phyloP scores from a whole-genome alignment of 768 basidiomycete species.

The Candolleomyces aberdarensis region DNA sequence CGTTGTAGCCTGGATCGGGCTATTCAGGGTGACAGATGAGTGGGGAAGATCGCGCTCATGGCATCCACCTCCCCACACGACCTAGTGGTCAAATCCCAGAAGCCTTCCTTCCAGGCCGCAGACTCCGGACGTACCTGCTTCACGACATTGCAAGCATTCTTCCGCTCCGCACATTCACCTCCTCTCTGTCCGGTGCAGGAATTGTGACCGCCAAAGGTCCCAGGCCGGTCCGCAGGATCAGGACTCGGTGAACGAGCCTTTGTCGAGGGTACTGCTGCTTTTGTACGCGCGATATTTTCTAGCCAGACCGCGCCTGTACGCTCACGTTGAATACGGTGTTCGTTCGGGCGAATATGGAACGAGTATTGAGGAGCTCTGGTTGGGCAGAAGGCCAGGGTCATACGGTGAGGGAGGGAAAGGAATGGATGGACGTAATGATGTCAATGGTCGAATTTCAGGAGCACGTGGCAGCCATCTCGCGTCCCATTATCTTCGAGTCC shows the following conservation, averaged over 20 bases:
- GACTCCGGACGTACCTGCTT: constrained; percentile 61
- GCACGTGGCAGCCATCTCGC: not conserved
- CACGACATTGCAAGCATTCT: constrained; percentile 84
- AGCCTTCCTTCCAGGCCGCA: not conserved
- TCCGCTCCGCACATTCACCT: constrained; percentile 61
- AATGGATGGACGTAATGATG: no score
- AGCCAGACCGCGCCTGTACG: no score
- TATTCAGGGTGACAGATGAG: no score
- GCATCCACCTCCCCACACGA: not conserved
- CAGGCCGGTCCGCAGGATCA: constrained; percentile 40
- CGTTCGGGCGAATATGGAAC: no score
- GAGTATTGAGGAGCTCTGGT: not conserved
- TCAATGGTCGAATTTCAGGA: not conserved
- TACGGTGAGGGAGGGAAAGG: not conserved
- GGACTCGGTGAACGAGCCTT: constrained; percentile 9
- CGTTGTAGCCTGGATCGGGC: no score
- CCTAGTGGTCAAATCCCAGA: not conserved
- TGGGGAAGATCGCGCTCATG: not conserved
- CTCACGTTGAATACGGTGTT: no score
- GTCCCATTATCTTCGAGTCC: not conserved
- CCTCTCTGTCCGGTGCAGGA: constrained; percentile 44
- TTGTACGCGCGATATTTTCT: constrained; percentile 4
- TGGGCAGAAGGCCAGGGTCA: not conserved
- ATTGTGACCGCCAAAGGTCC: constrained; percentile 48
- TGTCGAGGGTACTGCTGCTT: not conserved